These are phyloP conservation scores for Pinus tabuliformis DNA, from an alignment of 75 land plant species.

Conservation along the genomic window DNA sequence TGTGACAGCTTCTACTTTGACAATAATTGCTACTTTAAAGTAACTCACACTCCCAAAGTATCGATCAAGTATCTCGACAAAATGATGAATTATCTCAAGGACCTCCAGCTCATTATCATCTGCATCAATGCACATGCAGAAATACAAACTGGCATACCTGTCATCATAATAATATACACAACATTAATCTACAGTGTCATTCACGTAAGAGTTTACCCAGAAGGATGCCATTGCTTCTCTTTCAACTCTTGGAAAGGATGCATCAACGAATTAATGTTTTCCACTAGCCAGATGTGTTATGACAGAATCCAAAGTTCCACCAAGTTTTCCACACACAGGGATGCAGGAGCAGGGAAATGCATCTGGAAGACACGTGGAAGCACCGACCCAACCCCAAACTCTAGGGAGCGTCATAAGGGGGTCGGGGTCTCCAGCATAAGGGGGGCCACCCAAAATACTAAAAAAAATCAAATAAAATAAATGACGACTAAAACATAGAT, in stretches of 20 bases:
- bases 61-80: slow-evolving; percentile 92
- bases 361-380: too few species aligned
- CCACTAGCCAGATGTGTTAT: neutral
- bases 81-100: slow-evolving; percentile 95
- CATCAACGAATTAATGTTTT: neutral
- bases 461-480: too few species aligned
- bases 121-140: slow-evolving; percentile 96
- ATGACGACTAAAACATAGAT: too few species aligned
- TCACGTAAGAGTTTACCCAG: neutral
- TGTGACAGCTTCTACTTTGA: neutral
- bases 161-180: slow-evolving; percentile 4
- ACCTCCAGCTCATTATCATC: slow-evolving; percentile 93
- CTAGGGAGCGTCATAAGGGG: too few species aligned
- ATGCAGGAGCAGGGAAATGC: too few species aligned
- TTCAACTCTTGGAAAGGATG: neutral
- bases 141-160: slow-evolving; percentile 97
- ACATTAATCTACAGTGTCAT: too few species aligned
- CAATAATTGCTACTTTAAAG: neutral
- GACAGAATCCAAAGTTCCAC: too few species aligned
- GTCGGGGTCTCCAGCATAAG: too few species aligned
- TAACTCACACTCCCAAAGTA: slow-evolving; percentile 95
- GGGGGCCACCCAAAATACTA: too few species aligned
- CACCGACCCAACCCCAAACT: too few species aligned
- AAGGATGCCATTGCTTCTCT: neutral
- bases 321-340: too few species aligned